Conservation (phyloP, 1,284 basidiomycete genomes). For the Puccinia coronata region DNA sequence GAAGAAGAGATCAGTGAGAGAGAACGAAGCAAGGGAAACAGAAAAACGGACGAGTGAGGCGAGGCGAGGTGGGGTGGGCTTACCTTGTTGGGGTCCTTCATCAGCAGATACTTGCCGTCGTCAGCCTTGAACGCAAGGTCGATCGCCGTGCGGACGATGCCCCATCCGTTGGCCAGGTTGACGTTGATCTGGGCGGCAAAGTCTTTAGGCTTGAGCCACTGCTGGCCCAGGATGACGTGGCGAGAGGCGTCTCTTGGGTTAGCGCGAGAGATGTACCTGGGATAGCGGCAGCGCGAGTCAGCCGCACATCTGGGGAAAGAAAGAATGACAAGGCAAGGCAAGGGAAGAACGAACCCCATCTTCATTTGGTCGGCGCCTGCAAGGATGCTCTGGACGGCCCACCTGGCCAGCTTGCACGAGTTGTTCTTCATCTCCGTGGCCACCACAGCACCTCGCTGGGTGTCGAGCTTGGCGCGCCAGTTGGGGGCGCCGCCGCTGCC, state of each 20-base stretch:
- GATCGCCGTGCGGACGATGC: slow-evolving; percentile 90
- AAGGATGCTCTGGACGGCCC: slow-evolving; percentile 92
- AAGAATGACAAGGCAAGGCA: background rate
- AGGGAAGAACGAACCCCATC: slow-evolving; percentile 72
- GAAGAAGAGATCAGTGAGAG: slow-evolving; percentile 52
- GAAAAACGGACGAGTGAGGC: too few species aligned
- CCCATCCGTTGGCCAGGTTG: slow-evolving; percentile 94
- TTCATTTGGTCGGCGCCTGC: slow-evolving; percentile 97
- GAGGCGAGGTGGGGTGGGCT: slow-evolving; percentile 59
- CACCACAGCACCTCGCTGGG: slow-evolving; percentile 94
- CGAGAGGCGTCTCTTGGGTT: slow-evolving; percentile 91
- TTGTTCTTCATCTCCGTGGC: slow-evolving; percentile 99
- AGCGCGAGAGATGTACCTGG: slow-evolving; percentile 76
- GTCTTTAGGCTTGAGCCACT: slow-evolving; percentile 89
- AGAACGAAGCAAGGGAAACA: too few species aligned
- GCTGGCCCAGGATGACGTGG: slow-evolving; percentile 92
- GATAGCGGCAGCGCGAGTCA: background rate
- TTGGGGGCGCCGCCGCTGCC: slow-evolving; percentile 92
- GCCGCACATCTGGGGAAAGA: background rate
- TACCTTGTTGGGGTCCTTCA: slow-evolving; percentile 96
- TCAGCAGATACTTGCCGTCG: slow-evolving; percentile 91
- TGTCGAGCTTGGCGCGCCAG: slow-evolving; percentile 94
- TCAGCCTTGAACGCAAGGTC: slow-evolving; percentile 91
- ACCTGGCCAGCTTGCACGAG: slow-evolving; percentile 94
- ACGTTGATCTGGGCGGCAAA: slow-evolving; percentile 95